Evolutionary conservation across 2,329 filamentous ascomycete genomes (phyloP).

Genomic region (Sodiomyces alkalinus): DNA sequence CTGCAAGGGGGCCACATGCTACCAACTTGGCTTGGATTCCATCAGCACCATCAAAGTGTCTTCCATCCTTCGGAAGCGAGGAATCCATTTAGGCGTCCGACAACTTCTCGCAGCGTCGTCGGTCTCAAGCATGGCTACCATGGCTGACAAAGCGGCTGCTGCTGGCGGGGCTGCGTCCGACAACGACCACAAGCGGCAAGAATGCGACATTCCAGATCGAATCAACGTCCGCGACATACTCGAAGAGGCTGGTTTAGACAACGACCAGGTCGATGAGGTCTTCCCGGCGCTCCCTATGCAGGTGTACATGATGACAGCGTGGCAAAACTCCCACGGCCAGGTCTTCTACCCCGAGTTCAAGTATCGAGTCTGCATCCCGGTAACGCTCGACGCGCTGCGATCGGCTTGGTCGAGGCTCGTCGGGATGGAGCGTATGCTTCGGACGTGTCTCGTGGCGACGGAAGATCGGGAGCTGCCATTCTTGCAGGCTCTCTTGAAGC

Average conservation of each 20-base stretch:
- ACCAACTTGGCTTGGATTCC: conserved; percentile 78
- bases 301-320: conserved; percentile 62
- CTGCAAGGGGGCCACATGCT: conserved; percentile 47
- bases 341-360: conserved; percentile 63
- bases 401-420: conserved; percentile 48
- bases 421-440: conserved; percentile 43
- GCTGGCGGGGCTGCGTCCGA: too few relatives aligned
- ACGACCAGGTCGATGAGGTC: conserved; percentile 33
- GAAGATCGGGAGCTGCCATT: conserved; percentile 31
- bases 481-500: conserved; percentile 44
- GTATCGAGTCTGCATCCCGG: conserved; percentile 32
- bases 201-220: conserved; percentile 12
- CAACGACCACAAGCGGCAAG: too few relatives aligned
- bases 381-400: conserved; percentile 26
- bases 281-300: conserved; percentile 66
- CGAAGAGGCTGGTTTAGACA: conserved; percentile 20
- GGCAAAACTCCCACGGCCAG: conserved; percentile 50
- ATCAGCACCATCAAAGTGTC: conserved; percentile 81
- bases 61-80: conserved; percentile 49
- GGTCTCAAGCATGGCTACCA: conserved; percentile 44
- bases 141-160: conserved; percentile 3
- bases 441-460: conserved; percentile 50
- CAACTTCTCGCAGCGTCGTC: conserved; percentile 54
- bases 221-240: conserved; percentile 26
- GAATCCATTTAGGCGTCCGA: conserved; percentile 49